phyloP scores from a whole-genome alignment of 192 early-diverging fungal genomes.

The Obelidium mucronatum region DNA sequence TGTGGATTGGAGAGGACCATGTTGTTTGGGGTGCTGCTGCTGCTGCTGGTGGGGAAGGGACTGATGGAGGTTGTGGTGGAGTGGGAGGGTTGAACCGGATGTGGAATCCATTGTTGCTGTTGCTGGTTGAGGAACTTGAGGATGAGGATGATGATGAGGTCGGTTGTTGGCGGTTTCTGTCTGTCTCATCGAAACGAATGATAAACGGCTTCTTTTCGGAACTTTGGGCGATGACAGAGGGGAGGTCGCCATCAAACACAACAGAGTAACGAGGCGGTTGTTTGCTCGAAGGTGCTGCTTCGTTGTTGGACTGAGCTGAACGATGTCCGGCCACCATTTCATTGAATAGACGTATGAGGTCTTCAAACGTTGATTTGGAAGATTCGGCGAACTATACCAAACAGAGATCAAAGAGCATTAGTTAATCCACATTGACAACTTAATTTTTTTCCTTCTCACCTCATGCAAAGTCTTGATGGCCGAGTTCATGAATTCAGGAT shows the following conservation, averaged over 20 bases:
- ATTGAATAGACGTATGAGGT: slow-evolving; percentile 27
- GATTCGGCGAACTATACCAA: slow-evolving; percentile 17
- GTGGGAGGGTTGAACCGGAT: not conserved
- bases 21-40: not conserved
- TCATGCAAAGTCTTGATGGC: slow-evolving; percentile 17
- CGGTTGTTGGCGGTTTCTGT: not conserved
- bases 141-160: not conserved
- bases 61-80: not conserved
- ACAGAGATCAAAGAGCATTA: too few relatives aligned
- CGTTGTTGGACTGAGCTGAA: not conserved
- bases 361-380: slow-evolving; percentile 6
- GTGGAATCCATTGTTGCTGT: not conserved
- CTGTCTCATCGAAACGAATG: not conserved
- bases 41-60: too few relatives aligned
- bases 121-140: not conserved
- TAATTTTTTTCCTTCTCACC: not conserved
- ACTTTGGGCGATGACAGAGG: not conserved
- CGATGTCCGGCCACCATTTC: slow-evolving; percentile 2
- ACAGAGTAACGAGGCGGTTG: not conserved
- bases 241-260: not conserved
- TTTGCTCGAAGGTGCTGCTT: not conserved
- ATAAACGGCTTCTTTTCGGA: not conserved
- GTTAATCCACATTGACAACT: not conserved
- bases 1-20: not conserved
- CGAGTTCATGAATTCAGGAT: slow-evolving; percentile 28